Conservation (phyloP, 257 asterid species). For the Scutellaria galericulata region DNA sequence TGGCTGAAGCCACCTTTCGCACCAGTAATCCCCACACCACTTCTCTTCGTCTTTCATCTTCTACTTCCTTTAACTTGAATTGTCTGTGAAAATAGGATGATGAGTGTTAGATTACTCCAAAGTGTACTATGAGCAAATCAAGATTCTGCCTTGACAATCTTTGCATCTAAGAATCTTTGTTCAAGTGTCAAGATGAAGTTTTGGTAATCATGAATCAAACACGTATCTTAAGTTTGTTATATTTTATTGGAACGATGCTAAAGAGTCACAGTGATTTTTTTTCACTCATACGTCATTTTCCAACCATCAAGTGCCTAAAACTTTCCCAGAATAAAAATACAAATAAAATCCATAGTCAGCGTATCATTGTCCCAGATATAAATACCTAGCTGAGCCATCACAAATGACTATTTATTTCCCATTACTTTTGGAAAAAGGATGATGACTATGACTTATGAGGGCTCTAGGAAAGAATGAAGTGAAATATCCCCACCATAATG, state of each 20-base stretch:
- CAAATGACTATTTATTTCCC: neutral
- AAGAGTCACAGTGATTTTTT: neutral
- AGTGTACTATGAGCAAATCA: neutral
- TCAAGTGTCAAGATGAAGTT: neutral
- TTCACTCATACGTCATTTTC: no score
- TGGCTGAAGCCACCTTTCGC: conserved; percentile 70
- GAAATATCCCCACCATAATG: conserved; percentile 24
- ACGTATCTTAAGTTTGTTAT: neutral
- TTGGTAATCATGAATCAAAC: neutral
- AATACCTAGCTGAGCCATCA: conserved; percentile 34
- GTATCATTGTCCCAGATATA: conserved; percentile 17
- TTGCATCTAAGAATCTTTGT: neutral
- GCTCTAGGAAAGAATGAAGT: conserved; percentile 17
- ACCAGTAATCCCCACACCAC: conserved; percentile 71
- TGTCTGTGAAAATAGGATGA: conserved; percentile 49
- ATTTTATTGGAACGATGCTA: neutral
- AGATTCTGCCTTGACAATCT: neutral
- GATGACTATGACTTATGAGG: neutral
- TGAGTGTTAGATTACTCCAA: neutral
- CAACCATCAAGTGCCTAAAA: neutral
- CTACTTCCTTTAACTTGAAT: conserved; percentile 61
- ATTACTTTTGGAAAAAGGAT: conserved; percentile 10
- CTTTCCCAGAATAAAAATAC: neutral
- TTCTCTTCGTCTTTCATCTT: conserved; percentile 43
- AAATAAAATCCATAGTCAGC: neutral